These are phyloP conservation scores for Suhomyces guaymorum DNA, from an alignment of 1,139 yeast genomes.

Conservation along the genomic window DNA sequence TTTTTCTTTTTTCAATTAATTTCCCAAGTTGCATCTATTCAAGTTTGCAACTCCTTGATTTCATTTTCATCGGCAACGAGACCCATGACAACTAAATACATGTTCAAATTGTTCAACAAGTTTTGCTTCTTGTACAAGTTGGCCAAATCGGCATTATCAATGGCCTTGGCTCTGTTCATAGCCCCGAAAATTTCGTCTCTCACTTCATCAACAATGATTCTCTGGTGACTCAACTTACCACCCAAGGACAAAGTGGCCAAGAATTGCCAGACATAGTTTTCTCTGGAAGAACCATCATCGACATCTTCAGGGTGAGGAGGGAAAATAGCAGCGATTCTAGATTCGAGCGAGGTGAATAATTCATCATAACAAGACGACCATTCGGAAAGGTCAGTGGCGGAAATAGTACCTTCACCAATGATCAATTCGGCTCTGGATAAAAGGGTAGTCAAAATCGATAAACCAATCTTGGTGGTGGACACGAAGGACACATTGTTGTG, in stretches of 20 bases:
- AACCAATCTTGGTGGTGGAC: conserved; percentile 82
- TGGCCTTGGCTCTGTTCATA: conserved; percentile 76
- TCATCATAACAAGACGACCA: conserved; percentile 87
- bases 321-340: conserved; percentile 76
- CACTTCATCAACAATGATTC: conserved; percentile 91
- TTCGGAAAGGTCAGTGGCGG: conserved; percentile 60
- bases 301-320: conserved; percentile 62
- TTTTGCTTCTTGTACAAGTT: conserved; percentile 60
- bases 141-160: conserved; percentile 54
- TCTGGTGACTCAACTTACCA: conserved; percentile 89
- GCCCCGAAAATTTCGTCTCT: conserved; percentile 92
- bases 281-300: conserved; percentile 65
- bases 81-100: conserved; percentile 96
- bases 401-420: conserved; percentile 72
- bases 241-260: conserved; percentile 92
- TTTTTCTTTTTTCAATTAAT: conserved; percentile 1
- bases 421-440: conserved; percentile 91
- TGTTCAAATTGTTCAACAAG: conserved; percentile 77
- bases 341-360: conserved; percentile 76
- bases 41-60: conserved; percentile 49
- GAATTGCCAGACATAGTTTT: conserved; percentile 90
- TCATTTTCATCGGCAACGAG: conserved; percentile 78
- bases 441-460: conserved; percentile 82
- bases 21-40: neutral
- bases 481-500: conserved; percentile 73